These are phyloP conservation scores for Leccinum boreale DNA, from an alignment of 768 basidiomycete species.

Conservation along the genomic window DNA sequence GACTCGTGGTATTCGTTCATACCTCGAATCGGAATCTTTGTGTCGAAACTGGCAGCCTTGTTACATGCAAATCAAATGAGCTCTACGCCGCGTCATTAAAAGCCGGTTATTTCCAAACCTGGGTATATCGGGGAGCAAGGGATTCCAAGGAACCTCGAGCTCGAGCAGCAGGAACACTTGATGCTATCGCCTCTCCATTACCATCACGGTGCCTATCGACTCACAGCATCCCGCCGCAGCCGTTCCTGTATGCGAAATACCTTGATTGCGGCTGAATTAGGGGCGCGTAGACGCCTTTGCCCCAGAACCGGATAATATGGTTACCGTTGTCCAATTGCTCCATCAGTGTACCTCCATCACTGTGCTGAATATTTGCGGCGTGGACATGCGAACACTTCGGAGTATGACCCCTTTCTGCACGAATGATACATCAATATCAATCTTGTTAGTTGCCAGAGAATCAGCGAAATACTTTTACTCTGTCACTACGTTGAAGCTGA, in stretches of 20 bases:
- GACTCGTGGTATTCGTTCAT: background rate
- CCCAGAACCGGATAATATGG: background rate
- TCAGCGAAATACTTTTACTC: background rate
- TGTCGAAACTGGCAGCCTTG: background rate
- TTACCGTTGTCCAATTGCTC: background rate
- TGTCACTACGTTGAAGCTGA: background rate
- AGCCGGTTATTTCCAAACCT: background rate
- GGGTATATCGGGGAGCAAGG: background rate
- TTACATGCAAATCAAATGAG: too few species aligned
- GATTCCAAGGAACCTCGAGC: background rate
- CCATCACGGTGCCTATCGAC: background rate
- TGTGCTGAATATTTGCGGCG: background rate
- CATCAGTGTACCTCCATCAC: background rate
- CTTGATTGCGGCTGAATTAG: background rate
- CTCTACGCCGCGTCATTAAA: too few species aligned
- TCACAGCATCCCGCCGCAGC: background rate
- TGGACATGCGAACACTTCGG: background rate
- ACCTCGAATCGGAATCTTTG: background rate
- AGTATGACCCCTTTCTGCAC: background rate
- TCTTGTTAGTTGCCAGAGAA: background rate
- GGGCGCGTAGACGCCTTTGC: background rate
- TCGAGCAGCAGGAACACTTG: background rate
- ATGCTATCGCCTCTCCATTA: background rate
- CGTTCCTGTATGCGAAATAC: background rate
- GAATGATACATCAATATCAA: background rate